Conservation (phyloP, 768 basidiomycete genomes). For the Stropharia rugosoannulata region DNA sequence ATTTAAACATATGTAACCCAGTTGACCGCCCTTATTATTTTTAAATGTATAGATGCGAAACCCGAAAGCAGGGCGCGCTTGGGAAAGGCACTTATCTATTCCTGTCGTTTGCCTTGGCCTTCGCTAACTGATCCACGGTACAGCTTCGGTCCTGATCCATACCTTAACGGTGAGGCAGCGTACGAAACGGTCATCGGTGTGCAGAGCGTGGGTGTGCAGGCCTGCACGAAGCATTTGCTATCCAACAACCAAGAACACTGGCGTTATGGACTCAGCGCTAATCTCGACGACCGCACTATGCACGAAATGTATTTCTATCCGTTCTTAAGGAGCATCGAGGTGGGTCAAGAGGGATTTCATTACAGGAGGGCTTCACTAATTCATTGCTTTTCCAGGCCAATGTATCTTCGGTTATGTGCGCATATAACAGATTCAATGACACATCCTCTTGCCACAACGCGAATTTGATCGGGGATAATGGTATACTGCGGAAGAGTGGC, state of each 20-base stretch:
- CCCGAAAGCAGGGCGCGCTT: constrained; percentile 47
- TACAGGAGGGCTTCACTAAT: not conserved
- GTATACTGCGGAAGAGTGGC: constrained; percentile 36
- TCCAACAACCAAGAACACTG: constrained; percentile 54
- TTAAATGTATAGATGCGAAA: constrained; percentile 42
- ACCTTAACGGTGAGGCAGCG: constrained; percentile 59
- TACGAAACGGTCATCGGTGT: constrained; percentile 60
- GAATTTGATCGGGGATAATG: constrained; percentile 41
- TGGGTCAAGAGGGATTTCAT: constrained; percentile 10
- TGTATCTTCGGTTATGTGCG: constrained; percentile 51
- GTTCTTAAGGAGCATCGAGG: constrained; percentile 49
- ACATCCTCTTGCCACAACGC: constrained; percentile 68
- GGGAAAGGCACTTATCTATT: constrained; percentile 38
- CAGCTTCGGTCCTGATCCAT: constrained; percentile 62
- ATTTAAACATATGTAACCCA: not conserved
- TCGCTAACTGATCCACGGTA: not conserved
- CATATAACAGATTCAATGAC: constrained; percentile 53
- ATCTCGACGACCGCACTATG: constrained; percentile 57
- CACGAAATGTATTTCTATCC: constrained; percentile 54
- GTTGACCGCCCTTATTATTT: not conserved
- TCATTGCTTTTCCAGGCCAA: constrained; percentile 34
- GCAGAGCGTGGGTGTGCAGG: constrained; percentile 59
- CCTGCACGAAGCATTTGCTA: constrained; percentile 54
- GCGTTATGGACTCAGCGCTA: constrained; percentile 43
- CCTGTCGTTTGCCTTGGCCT: not conserved